Evolutionary conservation across 2,329 filamentous ascomycete species (phyloP), one percentile per base, ranked within the genome.

Genomic region (Clarireedia hainanense): DNA sequence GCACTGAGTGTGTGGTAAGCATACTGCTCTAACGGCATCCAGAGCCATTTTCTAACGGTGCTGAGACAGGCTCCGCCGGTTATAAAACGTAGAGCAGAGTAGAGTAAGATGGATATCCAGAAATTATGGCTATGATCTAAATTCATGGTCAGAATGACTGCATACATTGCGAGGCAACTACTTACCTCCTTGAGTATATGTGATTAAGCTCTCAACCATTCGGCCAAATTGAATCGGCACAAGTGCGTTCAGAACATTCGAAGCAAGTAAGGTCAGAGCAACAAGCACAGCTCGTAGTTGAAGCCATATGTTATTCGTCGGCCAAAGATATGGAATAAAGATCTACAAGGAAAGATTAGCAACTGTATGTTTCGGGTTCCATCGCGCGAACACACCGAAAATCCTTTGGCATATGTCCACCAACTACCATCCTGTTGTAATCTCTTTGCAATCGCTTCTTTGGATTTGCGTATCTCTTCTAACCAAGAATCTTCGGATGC

Each of bases 191-290:
- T 61, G 61, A 34, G 50, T 55, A 43, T 77, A 75, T 37, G 76
- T 74, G 30, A 76, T 76, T 23, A 95, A 73, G 58, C 80, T 80
- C 64, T 94, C 83, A 60, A 89, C 85, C 60, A 95, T 84, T 57
- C 88, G 82, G 60, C 89, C 90, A 34, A 92, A 81, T 67, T 94
- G 88, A 20, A 87, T 80, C n/a, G 90, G 90, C 34, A 90, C 82
- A 43, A 95, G 73, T 14, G 95, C 75, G 63, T 91, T 89, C 50
- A 95, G 74, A 5, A 80, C 80, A 61, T 91, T 89, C 55, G 84
- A 80, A 51, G 77, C 74, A n/a, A 91, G 69, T 23, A 94, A 75
- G 62, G 87, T 87, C 1, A 88, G 45, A 0, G 80, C 79, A 46
- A 94, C 84, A 4, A 88, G 75, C 10, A 80, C 72, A 20, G 88